phyloP scores from a whole-genome alignment of 2,329 filamentous ascomycete genomes.

The Scortechinia acanthostroma region DNA sequence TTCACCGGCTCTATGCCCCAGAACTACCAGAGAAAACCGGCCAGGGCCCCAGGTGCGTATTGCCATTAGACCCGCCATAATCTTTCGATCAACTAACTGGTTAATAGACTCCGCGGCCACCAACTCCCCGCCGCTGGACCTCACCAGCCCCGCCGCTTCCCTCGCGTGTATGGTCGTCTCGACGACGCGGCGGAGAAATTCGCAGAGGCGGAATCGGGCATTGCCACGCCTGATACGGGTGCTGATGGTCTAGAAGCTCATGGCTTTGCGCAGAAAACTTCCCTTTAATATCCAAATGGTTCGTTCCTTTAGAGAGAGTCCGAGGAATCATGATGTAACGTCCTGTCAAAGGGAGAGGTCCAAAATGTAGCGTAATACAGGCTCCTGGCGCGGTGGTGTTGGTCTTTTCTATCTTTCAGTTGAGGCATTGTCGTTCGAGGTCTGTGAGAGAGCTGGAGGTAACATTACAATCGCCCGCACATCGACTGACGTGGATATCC shows the following conservation, averaged over 20 bases:
- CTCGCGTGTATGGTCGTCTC: conserved; percentile 35
- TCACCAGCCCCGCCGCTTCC: conserved; percentile 36
- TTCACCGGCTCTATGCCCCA: conserved; percentile 41
- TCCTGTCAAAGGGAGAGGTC: too few relatives aligned
- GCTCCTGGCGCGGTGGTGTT: too few relatives aligned
- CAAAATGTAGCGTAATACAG: too few relatives aligned
- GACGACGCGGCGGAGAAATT: conserved; percentile 34
- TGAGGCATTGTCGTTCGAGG: too few relatives aligned
- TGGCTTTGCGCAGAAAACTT: conserved; percentile 27
- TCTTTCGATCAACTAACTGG: neutral
- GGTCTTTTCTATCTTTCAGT: too few relatives aligned
- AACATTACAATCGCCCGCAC: too few relatives aligned
- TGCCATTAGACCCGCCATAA: neutral
- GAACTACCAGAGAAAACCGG: conserved; percentile 48
- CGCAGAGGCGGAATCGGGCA: conserved; percentile 28
- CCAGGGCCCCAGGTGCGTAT: conserved; percentile 44
- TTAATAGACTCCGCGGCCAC: conserved; percentile 42
- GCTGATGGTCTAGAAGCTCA: conserved; percentile 33
- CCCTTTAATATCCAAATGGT: too few relatives aligned
- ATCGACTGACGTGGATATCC: too few relatives aligned
- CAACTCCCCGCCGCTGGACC: conserved; percentile 40
- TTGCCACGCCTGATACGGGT: conserved; percentile 28
- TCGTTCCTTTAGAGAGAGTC: too few relatives aligned
- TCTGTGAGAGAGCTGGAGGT: too few relatives aligned
- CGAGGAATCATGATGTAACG: too few relatives aligned